A percentile compares a stretch with the other conserved stretches of the same genome.
Evolutionary conservation across 768 basidiomycete species (phyloP).

Genomic region (Boletus rubescentipes): DNA sequence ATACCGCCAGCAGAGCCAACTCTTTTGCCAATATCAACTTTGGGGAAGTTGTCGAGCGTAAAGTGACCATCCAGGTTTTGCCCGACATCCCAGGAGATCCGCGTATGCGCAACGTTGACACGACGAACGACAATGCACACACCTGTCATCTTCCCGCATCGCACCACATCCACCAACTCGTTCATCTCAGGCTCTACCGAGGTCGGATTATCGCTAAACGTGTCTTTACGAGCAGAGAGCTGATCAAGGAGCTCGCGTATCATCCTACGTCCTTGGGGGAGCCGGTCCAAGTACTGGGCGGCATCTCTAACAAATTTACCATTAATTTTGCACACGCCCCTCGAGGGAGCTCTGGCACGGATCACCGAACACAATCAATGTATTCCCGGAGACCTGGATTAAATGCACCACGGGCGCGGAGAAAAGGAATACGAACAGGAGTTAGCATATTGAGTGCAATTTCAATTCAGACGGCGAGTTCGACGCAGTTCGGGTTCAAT

Average conservation of each 20-base stretch:
- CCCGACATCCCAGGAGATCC: conserved; percentile 64
- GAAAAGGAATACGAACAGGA: conserved; percentile 36
- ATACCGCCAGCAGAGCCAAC: conserved; percentile 46
- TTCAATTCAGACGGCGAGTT: conserved; percentile 78
- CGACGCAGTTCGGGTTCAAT: conserved; percentile 68
- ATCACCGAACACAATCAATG: conserved; percentile 47
- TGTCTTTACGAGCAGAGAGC: conserved; percentile 57
- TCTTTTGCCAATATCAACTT: conserved; percentile 47
- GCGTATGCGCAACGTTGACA: neutral
- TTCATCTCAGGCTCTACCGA: conserved; percentile 66
- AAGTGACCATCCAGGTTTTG: conserved; percentile 64
- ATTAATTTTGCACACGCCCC: conserved; percentile 58
- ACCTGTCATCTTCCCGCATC: conserved; percentile 69
- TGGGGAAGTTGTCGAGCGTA: conserved; percentile 38
- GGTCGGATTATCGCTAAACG: conserved; percentile 59
- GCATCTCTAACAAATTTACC: conserved; percentile 53
- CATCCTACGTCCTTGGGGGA: conserved; percentile 70
- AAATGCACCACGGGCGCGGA: neutral
- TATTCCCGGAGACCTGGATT: conserved; percentile 48
- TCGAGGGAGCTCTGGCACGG: conserved; percentile 78
- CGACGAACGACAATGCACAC: neutral
- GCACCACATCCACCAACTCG: conserved; percentile 75
- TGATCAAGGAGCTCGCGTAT: conserved; percentile 85
- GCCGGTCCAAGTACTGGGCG: conserved; percentile 78
- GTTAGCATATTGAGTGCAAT: conserved; percentile 68